Conservation (phyloP, 2,329 filamentous ascomycete genomes). For the Phaeosphaeriaceae sp. region DNA sequence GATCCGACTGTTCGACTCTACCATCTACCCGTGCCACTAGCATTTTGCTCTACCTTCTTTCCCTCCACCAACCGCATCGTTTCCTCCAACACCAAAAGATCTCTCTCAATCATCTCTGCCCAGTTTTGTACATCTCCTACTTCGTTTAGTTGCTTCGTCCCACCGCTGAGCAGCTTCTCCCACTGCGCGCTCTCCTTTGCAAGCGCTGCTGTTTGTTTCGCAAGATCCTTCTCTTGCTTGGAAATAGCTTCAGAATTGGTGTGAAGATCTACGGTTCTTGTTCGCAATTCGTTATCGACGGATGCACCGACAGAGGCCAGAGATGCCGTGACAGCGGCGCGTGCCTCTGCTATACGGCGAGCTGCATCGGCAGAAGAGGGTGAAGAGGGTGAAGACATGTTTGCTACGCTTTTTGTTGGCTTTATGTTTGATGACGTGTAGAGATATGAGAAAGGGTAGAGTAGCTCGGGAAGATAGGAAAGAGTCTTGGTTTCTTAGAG, state of each 20-base stretch:
- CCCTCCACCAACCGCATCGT: conserved; percentile 47
- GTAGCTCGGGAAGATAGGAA: conserved; percentile 2
- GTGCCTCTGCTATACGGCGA: conserved; percentile 55
- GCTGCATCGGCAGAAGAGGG: conserved; percentile 35
- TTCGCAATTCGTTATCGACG: conserved; percentile 71
- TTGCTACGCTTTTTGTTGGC: not conserved
- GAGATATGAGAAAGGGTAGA: not conserved
- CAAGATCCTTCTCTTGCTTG: conserved; percentile 71
- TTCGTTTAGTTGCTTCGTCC: conserved; percentile 73
- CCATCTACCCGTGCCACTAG: conserved; percentile 39
- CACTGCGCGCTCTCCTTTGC: conserved; percentile 70
- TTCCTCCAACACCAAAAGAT: conserved; percentile 50
- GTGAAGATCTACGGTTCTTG: conserved; percentile 73
- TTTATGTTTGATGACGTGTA: not conserved
- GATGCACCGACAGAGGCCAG: conserved; percentile 67
- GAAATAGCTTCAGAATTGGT: conserved; percentile 69
- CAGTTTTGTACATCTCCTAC: conserved; percentile 84
- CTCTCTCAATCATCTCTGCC: conserved; percentile 75
- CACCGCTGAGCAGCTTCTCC: conserved; percentile 66
- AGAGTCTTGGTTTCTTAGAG: not conserved
- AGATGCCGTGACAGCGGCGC: conserved; percentile 58
- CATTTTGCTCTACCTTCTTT: conserved; percentile 29
- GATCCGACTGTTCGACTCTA: not conserved
- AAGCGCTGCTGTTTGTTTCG: conserved; percentile 65
- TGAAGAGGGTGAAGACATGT: conserved; percentile 37